Percentiles rank a stretch among this genome's conserved stretches.
phyloP scores from a whole-genome alignment of 352 stramenopile species.

The Globisporangium emineosum region DNA sequence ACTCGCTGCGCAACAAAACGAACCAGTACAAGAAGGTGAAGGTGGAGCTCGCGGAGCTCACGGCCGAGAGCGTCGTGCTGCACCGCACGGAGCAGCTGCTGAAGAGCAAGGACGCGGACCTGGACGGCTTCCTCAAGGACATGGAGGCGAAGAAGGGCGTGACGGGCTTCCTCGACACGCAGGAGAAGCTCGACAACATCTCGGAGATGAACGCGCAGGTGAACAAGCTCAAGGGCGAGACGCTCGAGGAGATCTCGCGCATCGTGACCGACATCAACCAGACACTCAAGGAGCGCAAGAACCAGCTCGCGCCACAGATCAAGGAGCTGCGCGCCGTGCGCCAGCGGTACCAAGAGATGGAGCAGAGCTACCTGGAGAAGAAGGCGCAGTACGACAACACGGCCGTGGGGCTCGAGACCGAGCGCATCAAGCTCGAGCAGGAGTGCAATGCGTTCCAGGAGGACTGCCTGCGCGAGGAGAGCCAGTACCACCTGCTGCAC shows the following conservation, averaged over 20 bases:
- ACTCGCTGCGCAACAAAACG: constrained; percentile 88
- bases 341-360: constrained; percentile 87
- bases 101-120: constrained; percentile 76
- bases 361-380: constrained; percentile 83
- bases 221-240: constrained; percentile 91
- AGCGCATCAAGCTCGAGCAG: constrained; percentile 89
- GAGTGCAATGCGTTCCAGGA: constrained; percentile 87
- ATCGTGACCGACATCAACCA: constrained; percentile 92
- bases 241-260: constrained; percentile 91
- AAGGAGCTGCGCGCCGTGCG: constrained; percentile 88
- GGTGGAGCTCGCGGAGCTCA: constrained; percentile 79
- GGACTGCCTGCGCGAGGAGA: constrained; percentile 87
- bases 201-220: constrained; percentile 86
- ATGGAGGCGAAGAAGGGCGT: constrained; percentile 86
- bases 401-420: constrained; percentile 79
- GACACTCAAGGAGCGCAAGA: constrained; percentile 89
- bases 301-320: constrained; percentile 91
- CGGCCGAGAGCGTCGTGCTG: constrained; percentile 88
- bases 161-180: constrained; percentile 81
- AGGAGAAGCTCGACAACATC: constrained; percentile 85
- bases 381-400: constrained; percentile 91
- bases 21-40: constrained; percentile 92
- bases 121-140: constrained; percentile 83
- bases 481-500: constrained; percentile 81
- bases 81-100: constrained; percentile 91